A percentile compares a stretch with the other conserved stretches of the same genome.
Evolutionary conservation across 495 filamentous ascomycete genomes (phyloP).

Genomic region (Tetracladium setigerum): DNA sequence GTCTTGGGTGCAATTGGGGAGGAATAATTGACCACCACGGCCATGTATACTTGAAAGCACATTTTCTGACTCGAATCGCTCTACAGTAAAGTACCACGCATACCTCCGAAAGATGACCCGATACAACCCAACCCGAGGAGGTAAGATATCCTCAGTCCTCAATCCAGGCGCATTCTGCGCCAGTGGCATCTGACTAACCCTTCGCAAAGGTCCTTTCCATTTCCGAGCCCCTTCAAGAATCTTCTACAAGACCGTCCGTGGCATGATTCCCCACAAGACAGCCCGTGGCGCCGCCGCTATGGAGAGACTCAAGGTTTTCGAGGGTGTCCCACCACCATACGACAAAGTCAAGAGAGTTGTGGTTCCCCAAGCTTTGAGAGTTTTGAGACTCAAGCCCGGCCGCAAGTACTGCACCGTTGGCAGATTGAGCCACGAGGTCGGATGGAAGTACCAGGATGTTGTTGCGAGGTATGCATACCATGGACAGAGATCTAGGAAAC

Average conservation of each 20-base stretch:
- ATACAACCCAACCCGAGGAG: conserved; percentile 97
- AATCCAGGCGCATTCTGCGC: neutral
- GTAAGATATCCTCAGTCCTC: conserved; percentile 41
- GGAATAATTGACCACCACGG: conserved; percentile 9
- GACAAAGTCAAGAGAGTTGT: conserved; percentile 99
- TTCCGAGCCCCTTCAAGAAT: conserved; percentile 98
- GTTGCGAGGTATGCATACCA: conserved; percentile 73
- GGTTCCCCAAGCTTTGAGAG: conserved; percentile 92
- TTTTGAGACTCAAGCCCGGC: conserved; percentile 91
- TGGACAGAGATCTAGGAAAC: neutral
- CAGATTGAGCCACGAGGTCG: conserved; percentile 94
- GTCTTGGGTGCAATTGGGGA: conserved; percentile 6
- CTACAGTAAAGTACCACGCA: conserved; percentile 97
- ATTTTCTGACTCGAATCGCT: conserved; percentile 25
- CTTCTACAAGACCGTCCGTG: conserved; percentile 99
- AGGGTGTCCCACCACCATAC: conserved; percentile 97
- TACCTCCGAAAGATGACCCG: conserved; percentile 99
- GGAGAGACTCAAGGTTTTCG: conserved; percentile 98
- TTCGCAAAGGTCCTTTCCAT: conserved; percentile 77
- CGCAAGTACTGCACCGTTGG: conserved; percentile 99
- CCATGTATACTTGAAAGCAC: neutral
- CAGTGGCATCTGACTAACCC: conserved; percentile 28
- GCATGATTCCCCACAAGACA: conserved; percentile 99
- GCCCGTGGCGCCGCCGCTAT: conserved; percentile 91
- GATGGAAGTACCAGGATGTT: conserved; percentile 99